phyloP scores from a whole-genome alignment of 768 basidiomycete genomes.

The Lactarius indigo region DNA sequence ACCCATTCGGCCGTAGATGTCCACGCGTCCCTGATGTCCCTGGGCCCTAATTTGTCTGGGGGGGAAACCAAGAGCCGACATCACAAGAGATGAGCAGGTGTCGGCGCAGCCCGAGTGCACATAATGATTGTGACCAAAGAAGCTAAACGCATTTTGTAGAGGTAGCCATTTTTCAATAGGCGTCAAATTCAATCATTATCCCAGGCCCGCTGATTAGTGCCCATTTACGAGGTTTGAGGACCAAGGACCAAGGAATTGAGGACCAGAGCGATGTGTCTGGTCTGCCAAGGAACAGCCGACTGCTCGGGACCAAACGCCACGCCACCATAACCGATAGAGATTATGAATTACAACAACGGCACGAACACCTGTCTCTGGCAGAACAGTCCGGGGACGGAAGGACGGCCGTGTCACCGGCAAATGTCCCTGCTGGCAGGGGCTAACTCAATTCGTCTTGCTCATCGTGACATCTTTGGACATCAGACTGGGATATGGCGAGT shows the following conservation, averaged over 20 bases:
- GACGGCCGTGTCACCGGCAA: conserved; percentile 22
- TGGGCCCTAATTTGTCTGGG: conserved; percentile 12
- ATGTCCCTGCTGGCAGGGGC: conserved; percentile 18
- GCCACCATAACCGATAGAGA: conserved; percentile 19
- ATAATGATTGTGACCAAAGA: conserved; percentile 10
- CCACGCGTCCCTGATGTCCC: conserved; percentile 15
- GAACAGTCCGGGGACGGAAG: conserved; percentile 8
- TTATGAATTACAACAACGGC: conserved; percentile 19
- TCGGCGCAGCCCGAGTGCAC: conserved; percentile 17
- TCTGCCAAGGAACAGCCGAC: conserved; percentile 6
- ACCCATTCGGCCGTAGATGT: conserved; percentile 1
- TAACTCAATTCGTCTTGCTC: conserved; percentile 26
- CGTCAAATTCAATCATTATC: conserved; percentile 15
- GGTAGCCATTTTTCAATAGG: conserved; percentile 12
- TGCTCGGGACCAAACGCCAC: conserved; percentile 10
- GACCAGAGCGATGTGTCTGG: background rate
- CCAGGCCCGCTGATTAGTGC: conserved; percentile 1
- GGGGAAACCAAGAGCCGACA: conserved; percentile 14
- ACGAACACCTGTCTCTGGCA: conserved; percentile 10
- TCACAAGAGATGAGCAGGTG: conserved; percentile 7
- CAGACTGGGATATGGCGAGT: conserved; percentile 19
- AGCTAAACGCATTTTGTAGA: conserved; percentile 16
- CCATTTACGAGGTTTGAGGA: background rate
- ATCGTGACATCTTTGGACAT: conserved; percentile 20
- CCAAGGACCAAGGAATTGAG: background rate